Evolutionary conservation across 2,329 filamentous ascomycete genomes (phyloP).

Genomic region (Colletotrichum incanum): DNA sequence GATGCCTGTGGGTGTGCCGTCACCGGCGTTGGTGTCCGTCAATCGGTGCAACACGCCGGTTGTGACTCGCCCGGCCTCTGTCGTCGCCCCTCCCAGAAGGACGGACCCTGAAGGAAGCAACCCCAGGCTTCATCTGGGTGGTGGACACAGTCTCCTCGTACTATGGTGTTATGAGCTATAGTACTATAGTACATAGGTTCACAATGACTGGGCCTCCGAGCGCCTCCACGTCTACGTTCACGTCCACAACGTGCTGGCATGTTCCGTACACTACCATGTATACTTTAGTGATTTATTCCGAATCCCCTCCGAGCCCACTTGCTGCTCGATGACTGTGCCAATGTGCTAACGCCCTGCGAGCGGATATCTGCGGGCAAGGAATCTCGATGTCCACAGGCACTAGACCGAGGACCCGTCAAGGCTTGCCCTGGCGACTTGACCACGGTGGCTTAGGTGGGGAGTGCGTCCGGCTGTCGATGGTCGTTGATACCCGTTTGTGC

Average conservation of each 20-base stretch:
- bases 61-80: neutral
- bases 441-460: neutral
- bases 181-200: no score
- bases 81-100: neutral
- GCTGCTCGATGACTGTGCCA: slow-evolving; percentile 10
- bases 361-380: slow-evolving; percentile 19
- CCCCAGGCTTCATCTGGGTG: slow-evolving; percentile 11
- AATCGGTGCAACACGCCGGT: neutral
- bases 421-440: neutral
- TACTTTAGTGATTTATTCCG: neutral
- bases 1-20: neutral
- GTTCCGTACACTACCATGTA: neutral
- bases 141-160: slow-evolving; percentile 10
- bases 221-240: neutral
- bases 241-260: neutral
- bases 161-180: no score
- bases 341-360: slow-evolving; percentile 30
- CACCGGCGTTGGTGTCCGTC: neutral
- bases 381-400: neutral
- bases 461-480: neutral
- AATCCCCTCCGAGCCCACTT: neutral
- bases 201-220: slow-evolving; percentile 4
- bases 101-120: slow-evolving; percentile 35
- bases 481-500: neutral
- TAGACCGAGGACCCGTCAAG: neutral